These are phyloP conservation scores for Podila clonocystis DNA, from an alignment of 192 early-diverging fungal genomes.

Conservation along the genomic window DNA sequence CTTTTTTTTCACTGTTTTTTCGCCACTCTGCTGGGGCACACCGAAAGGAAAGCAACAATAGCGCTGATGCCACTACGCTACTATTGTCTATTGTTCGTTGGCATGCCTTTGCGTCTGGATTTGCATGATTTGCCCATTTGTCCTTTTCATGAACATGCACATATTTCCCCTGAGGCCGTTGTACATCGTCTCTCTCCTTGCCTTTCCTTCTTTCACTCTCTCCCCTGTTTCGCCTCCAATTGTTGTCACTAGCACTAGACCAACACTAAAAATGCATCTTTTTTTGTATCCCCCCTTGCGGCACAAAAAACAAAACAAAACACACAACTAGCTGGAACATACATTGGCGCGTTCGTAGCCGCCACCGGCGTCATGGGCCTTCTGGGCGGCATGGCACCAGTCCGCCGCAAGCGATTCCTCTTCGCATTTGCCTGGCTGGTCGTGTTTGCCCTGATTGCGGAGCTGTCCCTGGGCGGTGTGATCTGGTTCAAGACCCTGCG, in stretches of 20 bases:
- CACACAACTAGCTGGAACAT: slow-evolving; percentile 26
- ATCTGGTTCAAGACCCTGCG: slow-evolving; percentile 57
- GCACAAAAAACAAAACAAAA: neutral
- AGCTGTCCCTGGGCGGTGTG: slow-evolving; percentile 39
- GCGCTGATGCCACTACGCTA: no score
- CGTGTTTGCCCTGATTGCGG: slow-evolving; percentile 23
- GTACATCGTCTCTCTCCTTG: neutral
- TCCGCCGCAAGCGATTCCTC: slow-evolving; percentile 31
- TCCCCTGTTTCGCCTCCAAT: neutral
- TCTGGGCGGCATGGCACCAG: slow-evolving; percentile 29
- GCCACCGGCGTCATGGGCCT: slow-evolving; percentile 20
- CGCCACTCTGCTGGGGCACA: no score
- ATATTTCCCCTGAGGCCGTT: no score
- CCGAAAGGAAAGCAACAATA: no score
- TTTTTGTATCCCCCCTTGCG: no score
- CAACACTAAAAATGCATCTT: neutral
- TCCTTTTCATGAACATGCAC: no score
- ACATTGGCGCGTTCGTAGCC: slow-evolving; percentile 29
- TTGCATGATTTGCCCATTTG: no score
- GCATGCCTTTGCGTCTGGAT: no score
- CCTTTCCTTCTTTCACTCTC: neutral
- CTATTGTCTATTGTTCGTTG: no score
- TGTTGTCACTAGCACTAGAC: neutral
- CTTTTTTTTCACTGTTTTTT: no score
- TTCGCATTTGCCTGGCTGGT: slow-evolving; percentile 37